Percentiles rank a stretch among this genome's conserved stretches.
Conservation (phyloP, 164 flowering plant species). For the Liquidambar formosana region DNA sequence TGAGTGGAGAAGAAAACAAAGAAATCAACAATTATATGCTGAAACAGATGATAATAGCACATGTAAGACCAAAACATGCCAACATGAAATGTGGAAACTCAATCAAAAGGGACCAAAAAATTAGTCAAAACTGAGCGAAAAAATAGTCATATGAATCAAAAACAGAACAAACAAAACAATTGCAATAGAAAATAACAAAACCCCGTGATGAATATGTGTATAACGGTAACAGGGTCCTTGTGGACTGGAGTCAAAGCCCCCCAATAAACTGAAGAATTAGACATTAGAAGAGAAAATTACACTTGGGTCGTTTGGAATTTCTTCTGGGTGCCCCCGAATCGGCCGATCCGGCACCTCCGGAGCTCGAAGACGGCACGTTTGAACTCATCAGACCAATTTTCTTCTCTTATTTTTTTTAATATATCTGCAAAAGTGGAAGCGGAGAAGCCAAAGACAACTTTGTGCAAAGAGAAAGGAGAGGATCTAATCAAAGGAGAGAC, state of each 20-base stretch:
- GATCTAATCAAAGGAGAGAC: no score
- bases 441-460: no score
- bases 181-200: not conserved
- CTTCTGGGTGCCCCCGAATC: constrained; percentile 46
- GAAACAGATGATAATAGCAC: not conserved
- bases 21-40: not conserved
- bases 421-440: no score
- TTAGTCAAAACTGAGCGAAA: no score
- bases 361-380: constrained; percentile 41
- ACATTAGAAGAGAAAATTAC: constrained; percentile 25
- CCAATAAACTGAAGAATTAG: constrained; percentile 8
- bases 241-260: not conserved
- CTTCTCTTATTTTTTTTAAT: no score
- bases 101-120: not conserved
- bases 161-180: not conserved
- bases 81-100: not conserved
- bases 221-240: not conserved
- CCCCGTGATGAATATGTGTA: no score
- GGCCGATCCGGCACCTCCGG: constrained; percentile 47
- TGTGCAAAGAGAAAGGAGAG: no score
- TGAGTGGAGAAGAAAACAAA: no score
- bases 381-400: constrained; percentile 31
- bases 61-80: not conserved
- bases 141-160: no score
- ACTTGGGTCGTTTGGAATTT: constrained; percentile 65